phyloP scores from a whole-genome alignment of 1,284 basidiomycete species.

The Caloboletus firmus region DNA sequence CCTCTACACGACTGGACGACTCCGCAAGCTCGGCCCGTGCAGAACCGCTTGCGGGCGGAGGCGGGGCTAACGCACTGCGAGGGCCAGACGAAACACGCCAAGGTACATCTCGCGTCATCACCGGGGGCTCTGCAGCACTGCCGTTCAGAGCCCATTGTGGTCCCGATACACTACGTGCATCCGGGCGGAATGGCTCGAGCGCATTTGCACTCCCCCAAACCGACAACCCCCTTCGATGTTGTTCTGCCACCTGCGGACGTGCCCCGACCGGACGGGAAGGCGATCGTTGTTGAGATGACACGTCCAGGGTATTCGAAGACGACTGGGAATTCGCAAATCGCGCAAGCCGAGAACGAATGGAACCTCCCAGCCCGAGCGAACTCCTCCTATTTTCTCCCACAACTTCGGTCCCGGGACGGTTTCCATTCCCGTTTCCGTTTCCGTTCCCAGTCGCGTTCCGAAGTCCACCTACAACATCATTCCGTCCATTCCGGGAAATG shows the following conservation, averaged over 20 bases:
- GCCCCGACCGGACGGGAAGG: constrained; percentile 27
- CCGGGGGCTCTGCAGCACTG: constrained; percentile 3
- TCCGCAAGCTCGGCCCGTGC: constrained; percentile 18
- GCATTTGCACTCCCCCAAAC: constrained; percentile 4
- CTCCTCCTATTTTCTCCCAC: constrained; percentile 17
- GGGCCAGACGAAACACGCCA: constrained; percentile 25
- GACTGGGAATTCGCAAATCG: constrained; percentile 24
- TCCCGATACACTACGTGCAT: not conserved
- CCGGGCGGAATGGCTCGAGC: constrained; percentile 11
- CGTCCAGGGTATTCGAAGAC: constrained; percentile 4
- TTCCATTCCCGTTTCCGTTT: constrained; percentile 11
- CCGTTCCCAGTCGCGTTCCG: constrained; percentile 5
- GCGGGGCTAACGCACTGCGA: constrained; percentile 12
- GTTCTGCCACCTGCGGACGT: constrained; percentile 24
- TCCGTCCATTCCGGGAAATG: constrained; percentile 9
- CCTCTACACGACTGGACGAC: constrained; percentile 19
- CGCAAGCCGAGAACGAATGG: constrained; percentile 28
- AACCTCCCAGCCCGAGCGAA: constrained; percentile 22
- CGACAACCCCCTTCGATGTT: constrained; percentile 10
- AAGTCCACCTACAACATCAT: constrained; percentile 4
- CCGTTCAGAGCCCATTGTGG: constrained; percentile 17
- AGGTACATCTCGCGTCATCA: constrained; percentile 20
- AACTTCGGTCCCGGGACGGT: constrained; percentile 11
- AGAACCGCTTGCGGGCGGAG: not conserved
- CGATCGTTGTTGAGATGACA: constrained; percentile 17